Base-by-base conservation (phyloP, 2,329 filamentous ascomycete species). In the Nigrospora sphaerica region DNA sequence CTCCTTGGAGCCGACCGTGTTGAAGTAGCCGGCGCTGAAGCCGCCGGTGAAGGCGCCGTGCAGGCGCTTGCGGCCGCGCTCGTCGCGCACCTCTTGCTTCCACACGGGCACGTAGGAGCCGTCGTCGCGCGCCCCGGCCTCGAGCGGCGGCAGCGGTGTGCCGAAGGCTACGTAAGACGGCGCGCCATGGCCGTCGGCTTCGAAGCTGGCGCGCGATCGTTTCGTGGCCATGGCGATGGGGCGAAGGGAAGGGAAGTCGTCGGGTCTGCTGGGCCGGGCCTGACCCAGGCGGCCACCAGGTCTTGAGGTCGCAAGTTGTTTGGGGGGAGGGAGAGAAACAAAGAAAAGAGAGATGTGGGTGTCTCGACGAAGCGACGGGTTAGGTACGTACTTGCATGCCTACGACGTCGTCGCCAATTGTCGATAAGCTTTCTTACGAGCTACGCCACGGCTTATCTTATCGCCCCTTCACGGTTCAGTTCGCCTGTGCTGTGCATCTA, bases 41-140 rank as follows among this genome's bases (percentile, higher is more conserved):
- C 93, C 93, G 56, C 93, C 93, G 1, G 90, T 96, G 62, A 98
- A 98, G 52, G 93, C 93, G 52, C 93, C 93, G 66, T 98, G 93
- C 4, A 98, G 75, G 45, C 93, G 81, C 67, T 95, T 92, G 56
- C 91, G 77, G 14, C 93, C 93, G 54, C 83, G 83, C 62, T 96
- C 93, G 67, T 98, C 93, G 49, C 86, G 87, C 63, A 95, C 91
- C 62, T 96, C 92, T 72, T 98, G 93, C 71, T 97, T 95, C 90
- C 93, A 97, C n/a, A 95, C 69, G 0, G 93, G 93, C 14, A 95
- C 80, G 62, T 91, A 97, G 36, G 88, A 89, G 51, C 91, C 92
- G 70, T 96, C 88, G 64, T 97, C 91, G 57, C 89, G 84, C 34
- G 80, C 75, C 17, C 88, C 80, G 42, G 85, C 75, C 59, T 95